Evolutionary conservation across 306 rosid species (phyloP).

Genomic region (Citrullus colocynthis): DNA sequence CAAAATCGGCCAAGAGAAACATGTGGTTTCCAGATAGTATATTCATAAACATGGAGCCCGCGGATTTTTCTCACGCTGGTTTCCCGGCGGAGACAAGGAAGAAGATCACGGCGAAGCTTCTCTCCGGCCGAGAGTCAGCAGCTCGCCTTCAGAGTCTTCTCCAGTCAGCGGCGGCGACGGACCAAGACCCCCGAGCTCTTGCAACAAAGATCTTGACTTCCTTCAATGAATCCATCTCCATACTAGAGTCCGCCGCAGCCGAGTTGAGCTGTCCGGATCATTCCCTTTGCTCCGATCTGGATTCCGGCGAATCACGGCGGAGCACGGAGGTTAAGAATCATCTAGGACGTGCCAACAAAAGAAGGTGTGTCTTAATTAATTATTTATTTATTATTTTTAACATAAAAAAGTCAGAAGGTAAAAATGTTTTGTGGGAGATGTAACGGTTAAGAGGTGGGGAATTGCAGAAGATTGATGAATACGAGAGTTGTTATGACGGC

Average conservation of each 20-base stretch:
- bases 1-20: neutral
- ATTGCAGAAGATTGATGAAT: constrained; percentile 40
- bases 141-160: constrained; percentile 33
- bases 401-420: neutral
- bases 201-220: constrained; percentile 21
- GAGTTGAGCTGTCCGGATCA: neutral
- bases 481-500: constrained; percentile 10
- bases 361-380: constrained; percentile 22
- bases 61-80: too few relatives aligned
- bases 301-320: constrained; percentile 33
- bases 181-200: neutral
- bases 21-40: neutral
- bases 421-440: neutral
- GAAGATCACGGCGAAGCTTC: constrained; percentile 16
- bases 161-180: constrained; percentile 3
- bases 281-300: constrained; percentile 12
- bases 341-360: constrained; percentile 58
- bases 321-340: constrained; percentile 18
- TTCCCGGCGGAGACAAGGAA: neutral
- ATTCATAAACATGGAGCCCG: neutral
- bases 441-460: neutral
- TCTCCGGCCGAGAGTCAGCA: constrained; percentile 29
- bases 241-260: constrained; percentile 8
- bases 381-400: too few relatives aligned
- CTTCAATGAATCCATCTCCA: constrained; percentile 29